Base-by-base conservation (phyloP, 441 rosid species). In the Jatropha multifida region DNA sequence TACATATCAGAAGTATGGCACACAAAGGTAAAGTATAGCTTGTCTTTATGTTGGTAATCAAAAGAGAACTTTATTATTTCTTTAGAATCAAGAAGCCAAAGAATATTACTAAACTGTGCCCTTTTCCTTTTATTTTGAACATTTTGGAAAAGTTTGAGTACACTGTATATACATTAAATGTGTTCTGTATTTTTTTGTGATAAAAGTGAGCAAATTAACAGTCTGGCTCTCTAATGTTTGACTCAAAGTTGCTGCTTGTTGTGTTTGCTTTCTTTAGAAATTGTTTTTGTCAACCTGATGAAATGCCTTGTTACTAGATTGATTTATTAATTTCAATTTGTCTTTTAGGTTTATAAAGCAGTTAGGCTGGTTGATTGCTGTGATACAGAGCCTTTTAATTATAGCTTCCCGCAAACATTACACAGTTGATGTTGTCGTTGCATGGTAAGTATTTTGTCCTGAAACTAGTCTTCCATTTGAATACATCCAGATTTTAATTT, bases 371-470 rank as follows among this genome's bases (percentile, higher is more conserved):
- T 76, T 88, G 74, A 68, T 80, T 78, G 98, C 97, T 42, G 80
- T 90, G 14, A 73, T 86, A 78, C 98, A 91, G 84, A 96, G 99
- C 86, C 84, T 94, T 66, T 81, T 96, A 88, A 96, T 96, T 67
- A 66, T 96, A 71, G 98, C 99, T 32, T 96, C 99, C 27, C 93
- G 98, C 81, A 96, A 96, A 83, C 99, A 96, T 89, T 96, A 96
- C 88, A 86, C 94, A 0, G 98, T 94, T 5, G 99, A 96, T 54
- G 87, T 96, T 0, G 97, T 94, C 68, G 99, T 96, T 77, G 99
- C 99, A 11, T 96, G 99, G 98, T 96, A 83, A 62, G 85, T 38
- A 27, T 38, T 52, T 41, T 60, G 10, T 23, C 10, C 65, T 26
- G 13, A 51, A 44, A 18, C 13, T 65, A 41, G 65, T 63, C 44